Conservation (phyloP, 1,139 yeast genomes). For the Insectozyma bohioensis region DNA sequence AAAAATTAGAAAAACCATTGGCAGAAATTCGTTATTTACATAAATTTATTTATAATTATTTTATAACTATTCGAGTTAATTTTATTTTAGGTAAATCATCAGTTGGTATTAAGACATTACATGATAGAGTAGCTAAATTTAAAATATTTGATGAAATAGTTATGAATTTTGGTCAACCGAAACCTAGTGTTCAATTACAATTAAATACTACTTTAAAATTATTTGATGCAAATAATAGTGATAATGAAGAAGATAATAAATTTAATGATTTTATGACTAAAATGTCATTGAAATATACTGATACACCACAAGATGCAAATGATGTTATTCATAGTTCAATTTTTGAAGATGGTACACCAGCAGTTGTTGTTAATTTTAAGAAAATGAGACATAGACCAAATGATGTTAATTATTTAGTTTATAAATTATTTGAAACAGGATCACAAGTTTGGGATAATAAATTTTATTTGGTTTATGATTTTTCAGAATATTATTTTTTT, state of each 20-base stretch:
- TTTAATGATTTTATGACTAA: conserved; percentile 75
- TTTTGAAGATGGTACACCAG: conserved; percentile 72
- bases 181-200: conserved; percentile 48
- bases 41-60: conserved; percentile 61
- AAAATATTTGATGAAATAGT: conserved; percentile 30
- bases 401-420: conserved; percentile 59
- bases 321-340: conserved; percentile 63
- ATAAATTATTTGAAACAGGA: conserved; percentile 64
- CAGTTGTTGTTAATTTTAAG: conserved; percentile 55
- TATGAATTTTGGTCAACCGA: conserved; percentile 40
- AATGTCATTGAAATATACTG: conserved; percentile 56
- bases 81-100: conserved; percentile 29
- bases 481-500: conserved; percentile 53
- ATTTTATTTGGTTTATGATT: conserved; percentile 64
- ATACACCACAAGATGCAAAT: conserved; percentile 35
- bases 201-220: conserved; percentile 52
- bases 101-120: conserved; percentile 20
- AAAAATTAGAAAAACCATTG: conserved; percentile 31
- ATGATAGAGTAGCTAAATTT: conserved; percentile 27
- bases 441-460: conserved; percentile 74
- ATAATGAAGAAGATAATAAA: conserved; percentile 36
- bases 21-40: conserved; percentile 63
- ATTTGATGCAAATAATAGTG: conserved; percentile 40
- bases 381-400: conserved; percentile 40
- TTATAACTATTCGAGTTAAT: conserved; percentile 50